Evolutionary conservation across 441 rosid species (phyloP).

Genomic region (Aquilaria agallochum): DNA sequence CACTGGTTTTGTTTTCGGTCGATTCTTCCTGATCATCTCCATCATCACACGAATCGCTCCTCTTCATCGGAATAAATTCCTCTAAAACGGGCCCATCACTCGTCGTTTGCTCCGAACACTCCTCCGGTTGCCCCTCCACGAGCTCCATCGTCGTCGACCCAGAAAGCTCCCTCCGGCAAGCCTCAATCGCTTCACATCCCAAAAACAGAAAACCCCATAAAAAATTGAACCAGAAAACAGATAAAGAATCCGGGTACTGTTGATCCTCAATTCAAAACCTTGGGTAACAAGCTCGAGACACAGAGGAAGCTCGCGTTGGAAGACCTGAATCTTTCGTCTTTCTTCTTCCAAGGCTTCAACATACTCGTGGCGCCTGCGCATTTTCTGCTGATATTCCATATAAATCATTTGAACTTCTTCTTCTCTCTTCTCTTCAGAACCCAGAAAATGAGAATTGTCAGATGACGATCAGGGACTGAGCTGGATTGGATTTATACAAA

Average conservation of each 20-base stretch:
- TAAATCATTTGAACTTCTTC: background rate
- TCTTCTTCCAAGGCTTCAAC: constrained; percentile 77
- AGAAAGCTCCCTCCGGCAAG: constrained; percentile 66
- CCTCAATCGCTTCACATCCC: constrained; percentile 60
- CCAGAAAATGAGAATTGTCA: background rate
- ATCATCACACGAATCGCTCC: constrained; percentile 17
- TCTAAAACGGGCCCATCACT: constrained; percentile 68
- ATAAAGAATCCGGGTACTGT: background rate
- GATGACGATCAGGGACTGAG: background rate
- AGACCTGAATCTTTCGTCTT: constrained; percentile 76
- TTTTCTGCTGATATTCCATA: constrained; percentile 52
- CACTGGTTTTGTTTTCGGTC: constrained; percentile 14
- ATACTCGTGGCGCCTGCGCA: constrained; percentile 54
- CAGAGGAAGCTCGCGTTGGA: constrained; percentile 89
- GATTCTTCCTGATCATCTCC: constrained; percentile 51
- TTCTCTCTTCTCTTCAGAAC: background rate
- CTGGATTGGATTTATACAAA: background rate
- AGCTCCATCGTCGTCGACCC: constrained; percentile 47
- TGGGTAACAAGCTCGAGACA: constrained; percentile 86
- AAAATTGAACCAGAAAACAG: constrained; percentile 1
- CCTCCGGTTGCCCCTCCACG: constrained; percentile 58
- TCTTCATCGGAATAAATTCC: constrained; percentile 78
- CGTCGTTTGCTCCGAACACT: constrained; percentile 81
- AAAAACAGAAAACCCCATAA: constrained; percentile 5
- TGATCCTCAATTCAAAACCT: constrained; percentile 29